Conservation (phyloP, 2,329 filamentous ascomycete genomes). For the Talaromyces piceae region DNA sequence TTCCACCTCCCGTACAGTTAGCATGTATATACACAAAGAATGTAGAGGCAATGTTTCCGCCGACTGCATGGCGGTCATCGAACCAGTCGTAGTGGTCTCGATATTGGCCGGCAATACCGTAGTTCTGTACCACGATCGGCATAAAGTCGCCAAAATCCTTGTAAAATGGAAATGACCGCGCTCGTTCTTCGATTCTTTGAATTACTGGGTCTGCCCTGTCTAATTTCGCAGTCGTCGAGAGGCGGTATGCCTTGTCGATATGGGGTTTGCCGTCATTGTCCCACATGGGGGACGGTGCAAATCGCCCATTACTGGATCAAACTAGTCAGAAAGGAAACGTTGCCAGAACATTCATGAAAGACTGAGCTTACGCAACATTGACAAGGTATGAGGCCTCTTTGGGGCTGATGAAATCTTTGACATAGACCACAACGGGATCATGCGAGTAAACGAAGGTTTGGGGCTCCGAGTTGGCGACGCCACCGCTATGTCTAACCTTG, state of each 20-base stretch:
- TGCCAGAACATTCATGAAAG: no score
- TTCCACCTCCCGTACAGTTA: slow-evolving; percentile 40
- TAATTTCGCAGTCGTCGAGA: slow-evolving; percentile 17
- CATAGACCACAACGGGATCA: slow-evolving; percentile 48
- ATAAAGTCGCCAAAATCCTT: slow-evolving; percentile 31
- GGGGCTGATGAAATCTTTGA: slow-evolving; percentile 45
- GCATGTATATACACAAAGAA: slow-evolving; percentile 45
- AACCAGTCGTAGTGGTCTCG: slow-evolving; percentile 49
- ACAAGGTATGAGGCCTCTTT: slow-evolving; percentile 43
- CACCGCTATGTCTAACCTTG: not conserved
- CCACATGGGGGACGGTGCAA: slow-evolving; percentile 32
- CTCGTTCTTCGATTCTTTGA: slow-evolving; percentile 43
- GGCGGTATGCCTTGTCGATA: slow-evolving; percentile 21
- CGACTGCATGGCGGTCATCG: slow-evolving; percentile 31
- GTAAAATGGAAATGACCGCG: slow-evolving; percentile 36
- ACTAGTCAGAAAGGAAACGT: slow-evolving; percentile 13
- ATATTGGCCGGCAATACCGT: slow-evolving; percentile 39
- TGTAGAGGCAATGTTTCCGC: slow-evolving; percentile 41
- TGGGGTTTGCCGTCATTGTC: slow-evolving; percentile 10
- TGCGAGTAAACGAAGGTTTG: slow-evolving; percentile 25
- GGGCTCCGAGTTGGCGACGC: not conserved
- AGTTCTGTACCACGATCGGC: slow-evolving; percentile 44
- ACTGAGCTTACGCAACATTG: slow-evolving; percentile 42
- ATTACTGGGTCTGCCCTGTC: slow-evolving; percentile 32
- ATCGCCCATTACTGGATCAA: slow-evolving; percentile 33